Evolutionary conservation across 768 basidiomycete genomes (phyloP).

Genomic region (Phallus indusiatus): DNA sequence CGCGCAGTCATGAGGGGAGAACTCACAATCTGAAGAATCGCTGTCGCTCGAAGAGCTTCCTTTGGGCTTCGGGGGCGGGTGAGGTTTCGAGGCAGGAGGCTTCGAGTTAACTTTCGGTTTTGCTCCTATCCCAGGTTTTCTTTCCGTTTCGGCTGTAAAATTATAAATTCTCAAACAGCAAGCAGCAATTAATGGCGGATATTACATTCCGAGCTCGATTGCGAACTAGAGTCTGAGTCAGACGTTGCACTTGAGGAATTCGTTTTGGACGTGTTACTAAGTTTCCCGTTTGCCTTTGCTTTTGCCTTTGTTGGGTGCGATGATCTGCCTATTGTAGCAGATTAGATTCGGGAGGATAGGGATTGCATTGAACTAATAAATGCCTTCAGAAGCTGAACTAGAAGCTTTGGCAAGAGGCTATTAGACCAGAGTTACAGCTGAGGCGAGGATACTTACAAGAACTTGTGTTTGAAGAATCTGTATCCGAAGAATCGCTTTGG

Average conservation of each 20-base stretch:
- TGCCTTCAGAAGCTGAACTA: neutral
- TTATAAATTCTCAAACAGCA: neutral
- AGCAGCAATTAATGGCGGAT: neutral
- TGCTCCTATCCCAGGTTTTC: neutral
- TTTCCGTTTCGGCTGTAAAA: neutral
- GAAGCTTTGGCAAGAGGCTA: neutral
- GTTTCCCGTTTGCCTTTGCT: conserved; percentile 10
- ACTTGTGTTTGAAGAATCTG: neutral
- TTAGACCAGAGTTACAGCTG: neutral
- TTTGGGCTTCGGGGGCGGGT: neutral
- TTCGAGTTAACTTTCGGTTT: neutral
- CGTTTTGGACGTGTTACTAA: conserved; percentile 20
- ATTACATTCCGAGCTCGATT: conserved; percentile 14
- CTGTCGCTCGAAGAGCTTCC: conserved; percentile 8
- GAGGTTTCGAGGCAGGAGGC: neutral
- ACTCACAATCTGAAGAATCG: conserved; percentile 21
- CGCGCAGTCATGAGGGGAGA: neutral
- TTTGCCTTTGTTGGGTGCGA: neutral
- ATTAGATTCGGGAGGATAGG: neutral
- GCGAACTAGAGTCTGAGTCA: conserved; percentile 19
- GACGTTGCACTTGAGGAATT: conserved; percentile 14
- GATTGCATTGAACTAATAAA: neutral
- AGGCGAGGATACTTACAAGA: neutral
- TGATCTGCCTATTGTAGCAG: neutral
- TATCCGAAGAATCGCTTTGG: neutral